Evolutionary conservation across 1,284 basidiomycete species (phyloP), one percentile per base, ranked within the genome.

Genomic region (Wolfiporia cocos): DNA sequence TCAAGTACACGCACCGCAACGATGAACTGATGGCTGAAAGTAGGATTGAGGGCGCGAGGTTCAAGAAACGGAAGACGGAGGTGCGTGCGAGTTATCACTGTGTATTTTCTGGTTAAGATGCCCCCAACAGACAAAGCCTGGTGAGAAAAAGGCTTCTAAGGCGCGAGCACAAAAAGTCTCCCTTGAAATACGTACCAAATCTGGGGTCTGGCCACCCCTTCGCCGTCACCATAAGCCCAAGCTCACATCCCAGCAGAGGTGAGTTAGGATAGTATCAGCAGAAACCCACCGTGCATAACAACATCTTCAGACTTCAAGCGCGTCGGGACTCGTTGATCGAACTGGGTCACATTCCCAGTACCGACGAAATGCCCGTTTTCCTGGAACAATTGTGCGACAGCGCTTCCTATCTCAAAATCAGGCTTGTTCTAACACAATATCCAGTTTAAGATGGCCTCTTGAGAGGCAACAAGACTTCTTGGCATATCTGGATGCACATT

Each of bases 1-100:
- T 86, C 4, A 71, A 67, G 41, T 88, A 88, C 49, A 83, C 71
- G 20, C 85, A 88, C 54, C 70, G 73, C 20, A 88, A 88, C 45
- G 79, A 86, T 34, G 72, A 78, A n/a, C 65, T 88, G 11, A 65
- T 88, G 11, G 66, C 69, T 3, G 73, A 78, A n/a, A 88, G 76
- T 54, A 70, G 68, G 3, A 76, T 89, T 26, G 84, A 86, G 52
- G 75, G 77, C 39, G 73, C 77, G 44, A 70, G 77, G 29, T 70
- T 77, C 2, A 71, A 70, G 44, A 70, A 67, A 7, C 26, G 7
- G 20, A 71, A 72, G 3, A 56, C 81, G n/a, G 64, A 73, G 62
- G 80, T 79, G 48, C n/a, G 48, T 14, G 10, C 15, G 32, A 37
- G 18, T 18, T 26, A n/a, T n/a, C n/a, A n/a, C n/a, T n/a, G n/a